Base-by-base conservation (phyloP, 164 flowering plant genomes). In the Dillenia suffruticosa region DNA sequence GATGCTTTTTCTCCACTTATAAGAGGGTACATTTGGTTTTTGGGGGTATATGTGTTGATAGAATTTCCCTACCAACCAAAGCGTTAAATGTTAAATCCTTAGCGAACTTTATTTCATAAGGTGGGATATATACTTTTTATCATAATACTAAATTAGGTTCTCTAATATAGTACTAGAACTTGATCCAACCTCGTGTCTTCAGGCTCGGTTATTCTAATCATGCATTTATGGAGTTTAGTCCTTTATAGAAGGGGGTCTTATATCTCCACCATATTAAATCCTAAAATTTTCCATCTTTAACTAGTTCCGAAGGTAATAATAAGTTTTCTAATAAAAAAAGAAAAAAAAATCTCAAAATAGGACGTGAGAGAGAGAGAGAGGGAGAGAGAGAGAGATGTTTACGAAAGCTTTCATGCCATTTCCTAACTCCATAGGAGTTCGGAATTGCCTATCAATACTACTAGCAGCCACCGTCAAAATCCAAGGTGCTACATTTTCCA, bases 401-500 rank as follows among this genome's bases (percentile, higher is more conserved):
- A 87, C 92, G 2, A 56, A 43, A 53, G 67, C 11, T 17, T 10
- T 64, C 40, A 46, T 46, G 47, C 88, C 88, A 66, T 80, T 74
- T 2, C 88, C 90, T n/a, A 87, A 71, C 49, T 56, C 61, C 44
- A 78, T 70, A n/a, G 9, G 46, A 1, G 88, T 70, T 24, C 4
- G 47, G 48, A 83, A 81, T 59, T 63, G 50, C 57, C 93, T 62
- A 56, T 87, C 93, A 8, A 63, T 65, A 54, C 69, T 64, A 11
- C 50, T 76, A 10, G 93, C 89, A 16, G 69, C 90, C 9, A 82
- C 88, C 0, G 90, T 85, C 55, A 75, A 8, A 26, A 82, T 57
- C 82, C 90, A 89, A 0, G 90, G 92, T 1, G 87, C 84, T 5
- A 78, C 80, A 51, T 89, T 85, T 26, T 65, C 9, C 0, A 80